Conservation (phyloP, 257 asterid species). For the Petunia secreta region DNA sequence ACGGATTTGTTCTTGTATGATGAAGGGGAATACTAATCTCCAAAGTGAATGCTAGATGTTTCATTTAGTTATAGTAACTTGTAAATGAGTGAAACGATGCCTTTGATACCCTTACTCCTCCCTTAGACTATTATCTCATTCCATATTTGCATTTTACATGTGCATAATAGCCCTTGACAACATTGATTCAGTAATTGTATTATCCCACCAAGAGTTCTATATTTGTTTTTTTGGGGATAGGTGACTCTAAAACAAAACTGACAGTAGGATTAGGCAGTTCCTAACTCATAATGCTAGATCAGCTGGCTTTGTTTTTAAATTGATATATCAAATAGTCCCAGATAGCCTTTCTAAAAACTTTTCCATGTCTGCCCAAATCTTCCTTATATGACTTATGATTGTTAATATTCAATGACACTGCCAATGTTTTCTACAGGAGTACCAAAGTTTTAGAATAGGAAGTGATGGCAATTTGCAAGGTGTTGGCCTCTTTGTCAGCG, state of each 20-base stretch:
- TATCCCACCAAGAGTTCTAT: neutral
- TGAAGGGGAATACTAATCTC: neutral
- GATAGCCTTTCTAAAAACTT: neutral
- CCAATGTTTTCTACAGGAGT: slow-evolving; percentile 61
- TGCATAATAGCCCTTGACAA: neutral
- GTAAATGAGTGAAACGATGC: no score
- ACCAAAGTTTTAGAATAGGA: slow-evolving; percentile 87
- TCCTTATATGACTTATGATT: neutral
- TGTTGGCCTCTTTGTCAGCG: slow-evolving; percentile 79
- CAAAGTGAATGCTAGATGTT: no score
- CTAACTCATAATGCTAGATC: neutral
- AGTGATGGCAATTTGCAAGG: slow-evolving; percentile 97
- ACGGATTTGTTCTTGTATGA: neutral
- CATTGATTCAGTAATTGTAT: neutral
- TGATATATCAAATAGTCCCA: neutral
- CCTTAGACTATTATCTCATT: no score
- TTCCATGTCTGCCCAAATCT: neutral
- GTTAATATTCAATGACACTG: neutral
- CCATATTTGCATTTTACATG: neutral
- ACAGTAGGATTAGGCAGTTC: neutral
- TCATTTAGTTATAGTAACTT: no score
- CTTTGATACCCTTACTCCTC: no score
- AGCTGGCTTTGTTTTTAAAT: neutral
- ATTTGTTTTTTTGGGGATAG: neutral
- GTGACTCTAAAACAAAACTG: neutral